Evolutionary conservation across 805 yeast species (phyloP), one percentile per base, ranked within the genome.

Genomic region (Cyberlindnera japonica): DNA sequence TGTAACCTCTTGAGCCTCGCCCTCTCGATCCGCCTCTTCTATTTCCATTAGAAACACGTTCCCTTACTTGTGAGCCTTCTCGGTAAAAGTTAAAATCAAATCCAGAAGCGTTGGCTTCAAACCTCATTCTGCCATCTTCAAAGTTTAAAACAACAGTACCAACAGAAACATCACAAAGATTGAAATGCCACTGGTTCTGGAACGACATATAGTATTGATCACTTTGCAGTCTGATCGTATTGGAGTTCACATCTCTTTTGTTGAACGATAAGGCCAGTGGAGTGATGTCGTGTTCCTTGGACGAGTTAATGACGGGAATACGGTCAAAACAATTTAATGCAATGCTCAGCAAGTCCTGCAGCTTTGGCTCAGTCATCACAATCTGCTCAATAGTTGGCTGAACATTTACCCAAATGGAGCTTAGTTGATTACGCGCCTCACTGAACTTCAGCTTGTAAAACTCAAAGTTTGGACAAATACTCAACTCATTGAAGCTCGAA

Each of bases 101-200:
- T 3, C 93, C 93, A 33, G 66, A 67, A 6, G 86, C 68, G 21
- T 58, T 57, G 31, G 78, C 67, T 39, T 77, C 77, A 57, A 79
- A 68, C 30, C 69, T 67, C 40, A 83, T 64, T 37, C 67, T 59
- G 3, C 83, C 78, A 38, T 68, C 64, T 12, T 55, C 63, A 43
- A 67, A 63, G 39, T 64, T 65, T 41, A 76, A 62, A 35, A 65
- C 60, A 38, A 79, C 63, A 36, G 63, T 58, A 6, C 83, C 88
- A 48, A 67, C 63, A 18, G 67, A 59, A 21, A 69, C 70, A 55
- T 83, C 91, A 51, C 88, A 76, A 33, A 84, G 63, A 51, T 82
- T 82, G 58, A 79, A 80, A 58, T 84, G 87, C 95, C 95, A 84
- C 42, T 81, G 69, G 52, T 80, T 79, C 54, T 79, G 81, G 60